These are phyloP conservation scores for Chlorella sorokiniana DNA, from an alignment of 139 green algal genomes.

Conservation along the genomic window DNA sequence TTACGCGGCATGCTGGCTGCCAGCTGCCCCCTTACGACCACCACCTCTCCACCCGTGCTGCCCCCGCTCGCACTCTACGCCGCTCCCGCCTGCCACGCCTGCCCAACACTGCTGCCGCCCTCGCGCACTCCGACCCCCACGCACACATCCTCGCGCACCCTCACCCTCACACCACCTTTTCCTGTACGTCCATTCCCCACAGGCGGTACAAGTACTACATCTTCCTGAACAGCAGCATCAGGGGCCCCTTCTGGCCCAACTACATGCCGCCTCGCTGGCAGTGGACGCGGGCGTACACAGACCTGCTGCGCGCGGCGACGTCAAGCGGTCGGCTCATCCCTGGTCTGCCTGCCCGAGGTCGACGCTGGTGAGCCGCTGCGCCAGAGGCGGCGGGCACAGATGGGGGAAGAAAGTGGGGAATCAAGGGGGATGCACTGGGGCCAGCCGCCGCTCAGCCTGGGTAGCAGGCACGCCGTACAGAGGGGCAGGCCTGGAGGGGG, in stretches of 20 bases:
- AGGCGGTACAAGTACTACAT: slow-evolving; percentile 52
- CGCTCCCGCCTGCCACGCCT: not conserved
- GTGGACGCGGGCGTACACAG: slow-evolving; percentile 71
- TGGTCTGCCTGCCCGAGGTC: slow-evolving; percentile 71
- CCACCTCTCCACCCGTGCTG: not conserved
- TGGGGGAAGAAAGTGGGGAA: not conserved
- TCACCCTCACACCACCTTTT: not conserved
- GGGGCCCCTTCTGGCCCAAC: slow-evolving; percentile 47
- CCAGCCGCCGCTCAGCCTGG: too few species aligned
- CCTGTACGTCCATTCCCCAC: slow-evolving; percentile 30
- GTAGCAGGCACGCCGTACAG: too few species aligned
- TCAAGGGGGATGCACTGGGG: not conserved
- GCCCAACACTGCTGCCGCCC: not conserved
- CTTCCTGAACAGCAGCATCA: slow-evolving; percentile 56
- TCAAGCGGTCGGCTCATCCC: slow-evolving; percentile 62
- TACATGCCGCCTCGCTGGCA: slow-evolving; percentile 70
- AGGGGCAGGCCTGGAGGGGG: too few species aligned
- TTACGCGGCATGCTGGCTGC: not conserved
- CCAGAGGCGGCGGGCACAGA: not conserved
- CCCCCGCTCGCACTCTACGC: not conserved
- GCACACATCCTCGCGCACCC: not conserved
- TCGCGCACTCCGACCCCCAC: not conserved
- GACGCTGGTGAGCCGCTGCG: slow-evolving; percentile 45
- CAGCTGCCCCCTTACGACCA: not conserved
- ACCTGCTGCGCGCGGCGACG: slow-evolving; percentile 32